Percentiles rank a stretch among this genome's conserved stretches.
phyloP scores from a whole-genome alignment of 257 asterid species.

The Solanum tarapatanum region DNA sequence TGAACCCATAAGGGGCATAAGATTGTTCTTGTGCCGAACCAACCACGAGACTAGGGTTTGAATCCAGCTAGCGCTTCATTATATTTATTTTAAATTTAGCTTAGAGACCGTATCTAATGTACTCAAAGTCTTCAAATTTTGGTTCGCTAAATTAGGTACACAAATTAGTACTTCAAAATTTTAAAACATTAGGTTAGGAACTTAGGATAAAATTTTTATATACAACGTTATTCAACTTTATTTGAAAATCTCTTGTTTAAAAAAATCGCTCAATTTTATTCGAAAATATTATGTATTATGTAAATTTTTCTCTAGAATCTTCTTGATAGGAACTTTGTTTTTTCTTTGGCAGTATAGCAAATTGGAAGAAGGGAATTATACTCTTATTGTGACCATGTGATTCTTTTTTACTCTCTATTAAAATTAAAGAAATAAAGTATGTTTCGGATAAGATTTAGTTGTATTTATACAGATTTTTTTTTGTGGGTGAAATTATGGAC shows the following conservation, averaged over 20 bases:
- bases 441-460: not conserved
- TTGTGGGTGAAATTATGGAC: not conserved
- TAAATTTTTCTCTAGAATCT: not conserved
- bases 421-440: not conserved
- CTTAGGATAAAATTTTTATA: not conserved
- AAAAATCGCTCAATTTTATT: not conserved
- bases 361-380: not conserved
- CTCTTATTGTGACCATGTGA: not conserved
- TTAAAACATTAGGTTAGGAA: not conserved
- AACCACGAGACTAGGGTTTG: too few relatives aligned
- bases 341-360: not conserved
- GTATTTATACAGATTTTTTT: not conserved
- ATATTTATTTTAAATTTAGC: too few relatives aligned
- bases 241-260: fast-evolving
- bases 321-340: not conserved
- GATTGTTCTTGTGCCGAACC: too few relatives aligned
- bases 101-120: too few relatives aligned
- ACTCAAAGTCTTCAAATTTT: too few relatives aligned
- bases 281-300: not conserved
- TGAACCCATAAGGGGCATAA: too few relatives aligned
- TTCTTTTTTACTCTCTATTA: not conserved
- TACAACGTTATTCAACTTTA: too few relatives aligned
- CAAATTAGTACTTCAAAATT: not conserved
- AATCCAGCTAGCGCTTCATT: too few relatives aligned
- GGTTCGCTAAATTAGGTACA: too few relatives aligned